phyloP scores from a whole-genome alignment of 176 grass and related monocot genomes.

The Calamus simplicifolius region DNA sequence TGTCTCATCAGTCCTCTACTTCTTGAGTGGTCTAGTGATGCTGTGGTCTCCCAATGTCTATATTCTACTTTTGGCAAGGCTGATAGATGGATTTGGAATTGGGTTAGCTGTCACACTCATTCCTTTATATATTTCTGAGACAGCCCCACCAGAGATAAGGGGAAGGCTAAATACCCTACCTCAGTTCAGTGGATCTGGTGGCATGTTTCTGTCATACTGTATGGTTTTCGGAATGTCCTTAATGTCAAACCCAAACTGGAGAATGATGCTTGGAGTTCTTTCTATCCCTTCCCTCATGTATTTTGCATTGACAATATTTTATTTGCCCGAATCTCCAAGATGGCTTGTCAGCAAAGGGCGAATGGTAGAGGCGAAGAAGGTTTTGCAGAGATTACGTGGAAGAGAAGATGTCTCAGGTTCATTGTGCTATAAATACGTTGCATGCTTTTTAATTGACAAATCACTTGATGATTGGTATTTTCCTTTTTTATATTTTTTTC shows the following conservation, averaged over 20 bases:
- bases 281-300: slow-evolving; percentile 64
- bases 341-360: slow-evolving; percentile 91
- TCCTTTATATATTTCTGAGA: slow-evolving; percentile 90
- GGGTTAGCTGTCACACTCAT: slow-evolving; percentile 77
- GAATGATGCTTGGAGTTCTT: slow-evolving; percentile 88
- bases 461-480: no score
- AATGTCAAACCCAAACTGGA: slow-evolving; percentile 61
- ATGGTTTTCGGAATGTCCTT: slow-evolving; percentile 91
- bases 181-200: slow-evolving; percentile 73
- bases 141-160: slow-evolving; percentile 78
- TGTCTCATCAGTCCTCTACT: slow-evolving; percentile 62
- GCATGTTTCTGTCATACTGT: slow-evolving; percentile 93
- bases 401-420: slow-evolving; percentile 90
- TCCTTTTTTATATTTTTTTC: no score
- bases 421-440: slow-evolving; percentile 10
- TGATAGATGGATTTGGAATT: slow-evolving; percentile 77
- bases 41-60: slow-evolving; percentile 83
- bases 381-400: slow-evolving; percentile 61
- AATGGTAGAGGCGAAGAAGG: slow-evolving; percentile 74
- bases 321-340: slow-evolving; percentile 79
- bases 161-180: slow-evolving; percentile 73
- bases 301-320: slow-evolving; percentile 65
- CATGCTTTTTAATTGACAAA: no score
- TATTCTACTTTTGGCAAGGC: slow-evolving; percentile 63
- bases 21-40: slow-evolving; percentile 71